phyloP scores from a whole-genome alignment of 345 rosid genomes.

The Cochlearia excelsa region DNA sequence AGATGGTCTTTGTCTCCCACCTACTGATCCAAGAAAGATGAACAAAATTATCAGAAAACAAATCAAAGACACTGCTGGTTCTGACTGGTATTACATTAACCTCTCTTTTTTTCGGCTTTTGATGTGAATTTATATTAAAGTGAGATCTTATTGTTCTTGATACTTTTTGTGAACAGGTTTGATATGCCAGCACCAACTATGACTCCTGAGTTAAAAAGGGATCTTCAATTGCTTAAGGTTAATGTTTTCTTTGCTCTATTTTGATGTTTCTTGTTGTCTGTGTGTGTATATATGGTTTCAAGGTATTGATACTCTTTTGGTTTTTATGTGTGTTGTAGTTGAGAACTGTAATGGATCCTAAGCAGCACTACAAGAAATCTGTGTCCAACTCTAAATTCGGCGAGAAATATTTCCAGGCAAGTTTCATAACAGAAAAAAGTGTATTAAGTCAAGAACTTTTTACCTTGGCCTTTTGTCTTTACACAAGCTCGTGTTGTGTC shows the following conservation, averaged over 20 bases:
- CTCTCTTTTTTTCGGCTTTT: background rate
- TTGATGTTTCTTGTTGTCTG: background rate
- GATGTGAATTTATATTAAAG: background rate
- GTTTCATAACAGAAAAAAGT: conserved; percentile 9
- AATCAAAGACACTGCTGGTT: conserved; percentile 67
- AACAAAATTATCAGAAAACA: conserved; percentile 67
- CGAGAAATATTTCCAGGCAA: conserved; percentile 89
- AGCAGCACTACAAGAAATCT: conserved; percentile 75
- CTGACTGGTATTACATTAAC: conserved; percentile 49
- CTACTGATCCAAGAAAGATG: conserved; percentile 62
- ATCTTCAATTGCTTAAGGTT: conserved; percentile 92
- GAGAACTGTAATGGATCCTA: conserved; percentile 75
- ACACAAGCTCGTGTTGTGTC: conserved; percentile 9
- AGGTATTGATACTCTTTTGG: background rate
- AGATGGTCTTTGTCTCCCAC: conserved; percentile 79
- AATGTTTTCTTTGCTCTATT: background rate
- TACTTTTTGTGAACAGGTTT: conserved; percentile 56
- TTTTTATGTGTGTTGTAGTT: conserved; percentile 43
- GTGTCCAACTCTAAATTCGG: conserved; percentile 54
- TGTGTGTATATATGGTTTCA: conserved; percentile 11
- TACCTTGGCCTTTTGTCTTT: conserved; percentile 1
- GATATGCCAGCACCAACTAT: conserved; percentile 88
- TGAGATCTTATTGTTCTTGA: conserved; percentile 6
- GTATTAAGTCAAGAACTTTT: background rate
- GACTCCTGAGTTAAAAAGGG: conserved; percentile 82